Conservation (phyloP, 2,329 filamentous ascomycete species). For the Thielaviopsis populi region DNA sequence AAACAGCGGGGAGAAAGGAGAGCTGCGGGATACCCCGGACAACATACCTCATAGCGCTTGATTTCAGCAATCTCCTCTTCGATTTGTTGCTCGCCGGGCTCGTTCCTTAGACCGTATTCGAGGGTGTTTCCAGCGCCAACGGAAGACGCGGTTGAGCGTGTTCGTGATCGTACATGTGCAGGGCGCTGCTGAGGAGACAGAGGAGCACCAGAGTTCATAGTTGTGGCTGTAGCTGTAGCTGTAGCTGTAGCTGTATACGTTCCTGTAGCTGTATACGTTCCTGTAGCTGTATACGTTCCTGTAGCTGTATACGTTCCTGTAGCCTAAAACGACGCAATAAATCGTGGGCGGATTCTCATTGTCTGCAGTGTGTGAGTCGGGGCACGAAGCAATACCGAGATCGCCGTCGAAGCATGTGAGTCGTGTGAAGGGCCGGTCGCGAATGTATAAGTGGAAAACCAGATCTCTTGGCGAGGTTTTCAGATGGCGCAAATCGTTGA, state of each 20-base stretch:
- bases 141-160: slow-evolving; percentile 3
- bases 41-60: slow-evolving; percentile 70
- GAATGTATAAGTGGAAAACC: neutral
- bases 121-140: slow-evolving; percentile 16
- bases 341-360: neutral
- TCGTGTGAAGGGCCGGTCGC: neutral
- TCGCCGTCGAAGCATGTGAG: neutral
- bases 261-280: too few relatives aligned
- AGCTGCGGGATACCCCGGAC: slow-evolving; percentile 19
- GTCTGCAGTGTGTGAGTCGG: neutral
- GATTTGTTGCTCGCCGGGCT: slow-evolving; percentile 46
- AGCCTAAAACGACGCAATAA: neutral
- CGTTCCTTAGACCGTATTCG: slow-evolving; percentile 23
- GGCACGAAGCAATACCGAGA: neutral
- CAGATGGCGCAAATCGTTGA: neutral
- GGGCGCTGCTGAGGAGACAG: slow-evolving; percentile 7
- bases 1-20: neutral
- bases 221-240: slow-evolving; percentile 1
- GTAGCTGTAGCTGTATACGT: neutral
- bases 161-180: slow-evolving; percentile 7
- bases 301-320: neutral
- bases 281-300: slow-evolving; percentile 2
- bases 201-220: slow-evolving; percentile 10
- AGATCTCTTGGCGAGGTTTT: neutral
- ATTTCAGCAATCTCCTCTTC: slow-evolving; percentile 95